Base-by-base conservation (phyloP, 345 rosid species). In the Raphanus raphanistrum region DNA sequence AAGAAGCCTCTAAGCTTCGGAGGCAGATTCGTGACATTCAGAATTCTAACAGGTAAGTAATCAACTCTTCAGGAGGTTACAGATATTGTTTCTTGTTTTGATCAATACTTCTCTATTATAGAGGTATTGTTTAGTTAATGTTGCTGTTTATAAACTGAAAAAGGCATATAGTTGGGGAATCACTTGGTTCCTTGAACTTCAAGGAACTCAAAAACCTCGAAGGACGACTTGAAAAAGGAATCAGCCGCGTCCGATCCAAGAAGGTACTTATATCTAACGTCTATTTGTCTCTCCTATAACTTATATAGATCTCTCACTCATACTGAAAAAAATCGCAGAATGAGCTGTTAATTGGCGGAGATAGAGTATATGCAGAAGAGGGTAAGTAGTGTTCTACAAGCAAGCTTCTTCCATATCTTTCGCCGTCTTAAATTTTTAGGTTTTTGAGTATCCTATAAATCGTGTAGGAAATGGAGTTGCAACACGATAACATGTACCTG, bases 321-420 rank as follows among this genome's bases (percentile, higher is more conserved):
- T 48, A 29, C 5, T 70, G 21, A 55, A 15, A 32, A 68, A 35
- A 6, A 29, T 45, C 9, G 9, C 93, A 92, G 98, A 88, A 88
- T 63, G 97, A 95, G 78, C 70, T 87, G 79, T 70, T 95, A 73
- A 73, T 80, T 88, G 33, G 88, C 94, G 4, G 98, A 95, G 79
- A 88, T 95, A 35, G 98, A 89, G 84, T 89, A 84, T 79, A 92
- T 92, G 99, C 96, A 92, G 82, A 92, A 88, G 81, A 84, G 96
- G 87, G 97, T 92, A 87, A 82, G 59, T 12, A 67, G 52, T 7
- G 63, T 63, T 54, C 31, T 28, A 28, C 31, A 28, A 28, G 31
- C 3, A 28, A 28, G 4, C 31, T 28, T 67, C 79, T 67, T 64
- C 68, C 35, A n/a, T 32, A 64, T 43, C 15, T 38, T 73, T 48